Percentiles rank a stretch among this genome's conserved stretches.
phyloP scores from a whole-genome alignment of 495 filamentous ascomycete species.

The Lepidopterella palustris region DNA sequence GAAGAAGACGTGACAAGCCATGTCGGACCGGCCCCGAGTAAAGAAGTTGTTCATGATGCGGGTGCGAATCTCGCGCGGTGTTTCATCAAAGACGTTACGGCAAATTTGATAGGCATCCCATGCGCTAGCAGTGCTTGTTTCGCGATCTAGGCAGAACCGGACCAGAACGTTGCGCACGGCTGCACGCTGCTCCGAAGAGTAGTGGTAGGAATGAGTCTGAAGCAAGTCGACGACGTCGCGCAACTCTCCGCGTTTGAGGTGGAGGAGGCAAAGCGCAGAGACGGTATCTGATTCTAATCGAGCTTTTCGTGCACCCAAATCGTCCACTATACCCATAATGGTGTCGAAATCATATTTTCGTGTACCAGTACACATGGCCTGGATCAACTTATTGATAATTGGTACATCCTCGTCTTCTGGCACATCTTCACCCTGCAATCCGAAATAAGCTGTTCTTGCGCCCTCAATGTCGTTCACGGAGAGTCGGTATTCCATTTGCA shows the following conservation, averaged over 20 bases:
- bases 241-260: conserved; percentile 65
- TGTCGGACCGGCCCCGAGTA: conserved; percentile 63
- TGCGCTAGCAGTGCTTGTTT: conserved; percentile 51
- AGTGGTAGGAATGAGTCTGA: conserved; percentile 56
- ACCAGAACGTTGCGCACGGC: conserved; percentile 57
- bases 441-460: conserved; percentile 56
- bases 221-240: conserved; percentile 73
- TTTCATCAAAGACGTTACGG: conserved; percentile 72
- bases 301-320: conserved; percentile 64
- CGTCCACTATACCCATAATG: conserved; percentile 65
- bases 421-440: conserved; percentile 49
- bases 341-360: conserved; percentile 50
- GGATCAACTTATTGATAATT: conserved; percentile 69
- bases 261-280: conserved; percentile 58
- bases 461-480: conserved; percentile 61
- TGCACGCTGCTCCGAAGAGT: conserved; percentile 56
- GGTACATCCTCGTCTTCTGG: conserved; percentile 51
- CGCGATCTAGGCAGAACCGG: conserved; percentile 55
- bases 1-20: conserved; percentile 77
- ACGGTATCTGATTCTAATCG: conserved; percentile 66
- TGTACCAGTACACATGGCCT: conserved; percentile 57
- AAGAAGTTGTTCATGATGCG: conserved; percentile 81
- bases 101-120: conserved; percentile 83
- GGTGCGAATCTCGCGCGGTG: conserved; percentile 51
- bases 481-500: conserved; percentile 70